Base-by-base conservation (phyloP, 2,329 filamentous ascomycete genomes). In the Claviceps lovelessii region DNA sequence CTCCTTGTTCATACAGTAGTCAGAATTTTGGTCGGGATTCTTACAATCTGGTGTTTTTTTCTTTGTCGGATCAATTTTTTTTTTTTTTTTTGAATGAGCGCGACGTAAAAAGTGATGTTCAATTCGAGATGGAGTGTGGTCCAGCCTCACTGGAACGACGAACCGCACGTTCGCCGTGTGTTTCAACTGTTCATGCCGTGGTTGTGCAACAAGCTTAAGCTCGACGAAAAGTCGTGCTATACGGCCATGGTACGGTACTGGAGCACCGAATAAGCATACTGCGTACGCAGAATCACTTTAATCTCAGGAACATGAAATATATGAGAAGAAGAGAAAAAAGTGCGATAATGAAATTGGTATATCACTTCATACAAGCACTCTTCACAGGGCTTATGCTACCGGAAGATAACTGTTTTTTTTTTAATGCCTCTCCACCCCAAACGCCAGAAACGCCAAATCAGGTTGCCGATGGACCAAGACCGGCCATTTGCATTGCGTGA, bases 1-100 rank as follows among this genome's bases (percentile, higher is more conserved):
- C 66, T 56, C 53, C 44, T 67, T 69, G 65, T 70, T 70, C 63
- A 68, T 64, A 64, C 55, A 54, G 62, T 61, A 64, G 60, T 66
- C 63, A 64, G 60, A 59, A 61, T 49, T 48, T 47, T 31, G 13
- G 45, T 29, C 9, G 42, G 52, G 28, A 28, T 10, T 42, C 37
- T 51, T 51, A 51, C 41, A 56, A 56, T 54, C 23, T 37, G 48
- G 60, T 53, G 50, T 52, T 55, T 55, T 57, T 55, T 57, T 56
- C 45, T 47, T 55, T 59, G 57, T 56, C 53, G 42, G 35, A 23
- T 54, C 28, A 55, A 42, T 31, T 17, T 11, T 11, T 17, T 17
- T 53, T 39, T 50, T 13, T 23, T 31, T 17, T 53, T 39, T 50
- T n/a, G 49, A 45, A 48, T 33, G 39, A 37, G 49, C 44, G 35